Evolutionary conservation across 2,329 filamentous ascomycete genomes (phyloP), one percentile per base, ranked within the genome.

Genomic region (Drechslerella coelobrocha): DNA sequence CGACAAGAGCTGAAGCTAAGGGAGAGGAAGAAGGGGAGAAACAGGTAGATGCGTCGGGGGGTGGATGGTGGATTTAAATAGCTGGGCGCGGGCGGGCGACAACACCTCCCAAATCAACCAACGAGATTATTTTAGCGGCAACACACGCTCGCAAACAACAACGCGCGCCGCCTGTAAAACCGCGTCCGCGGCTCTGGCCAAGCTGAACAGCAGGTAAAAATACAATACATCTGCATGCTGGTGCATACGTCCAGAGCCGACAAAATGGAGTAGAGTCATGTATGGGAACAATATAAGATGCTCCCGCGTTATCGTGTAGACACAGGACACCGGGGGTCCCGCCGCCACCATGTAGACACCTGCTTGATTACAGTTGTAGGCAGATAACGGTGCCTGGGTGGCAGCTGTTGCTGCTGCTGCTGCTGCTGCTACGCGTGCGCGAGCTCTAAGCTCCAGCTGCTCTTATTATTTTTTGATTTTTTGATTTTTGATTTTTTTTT

Each of bases 31-130:
- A 61, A 54, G 72, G 72, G 72, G 68, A 71, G 61, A 72, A 73
- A 69, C 62, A 71, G 60, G 76, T 78, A 77, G 76, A 76, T 76
- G 69, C 54, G 75, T 74, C 73, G 75, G 57, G 57, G 61, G 73
- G 72, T 57, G 51, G 68, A 50, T 54, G 43, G 50, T 52, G 66
- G 50, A 62, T 54, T 61, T 55, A 61, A 72, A 66, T 55, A 66
- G 60, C 52, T 62, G 45, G 26, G 61, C 62, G 57, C 56, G 29
- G 43, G 62, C 55, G 56, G 59, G 62, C 60, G 59, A 68, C 34
- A 68, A 31, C 43, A 34, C 59, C 68, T 29, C 24, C 59, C 61
- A 68, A 55, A 72, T 72, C 57, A 72, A 59, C 23, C 45, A 61
- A 14, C 41, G 43, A 17, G n/a, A 41, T n/a, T n/a, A n/a, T n/a